Evolutionary conservation across 306 rosid genomes (phyloP).

Genomic region (Vigna nakashimae): DNA sequence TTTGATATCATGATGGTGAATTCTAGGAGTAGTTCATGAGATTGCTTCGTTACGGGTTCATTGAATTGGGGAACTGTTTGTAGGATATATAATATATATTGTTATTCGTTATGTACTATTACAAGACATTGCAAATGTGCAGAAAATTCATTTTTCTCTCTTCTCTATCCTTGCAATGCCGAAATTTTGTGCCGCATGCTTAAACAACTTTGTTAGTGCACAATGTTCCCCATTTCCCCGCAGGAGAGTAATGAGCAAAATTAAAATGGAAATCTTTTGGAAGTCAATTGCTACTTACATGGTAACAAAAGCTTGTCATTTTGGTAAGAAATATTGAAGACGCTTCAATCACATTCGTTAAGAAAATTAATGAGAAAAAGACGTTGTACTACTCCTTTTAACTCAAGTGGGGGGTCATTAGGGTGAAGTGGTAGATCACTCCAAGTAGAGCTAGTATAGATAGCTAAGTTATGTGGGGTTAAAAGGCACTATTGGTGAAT

Average conservation of each 20-base stretch:
- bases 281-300: not conserved
- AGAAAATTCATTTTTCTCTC: slow-evolving; percentile 70
- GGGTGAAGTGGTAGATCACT: not conserved
- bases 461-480: slow-evolving; percentile 6
- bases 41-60: slow-evolving; percentile 71
- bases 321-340: slow-evolving; percentile 3
- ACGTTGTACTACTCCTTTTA: not conserved
- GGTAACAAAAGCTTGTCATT: not conserved
- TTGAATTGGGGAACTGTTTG: slow-evolving; percentile 73
- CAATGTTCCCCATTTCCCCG: not conserved
- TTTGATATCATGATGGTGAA: slow-evolving; percentile 63
- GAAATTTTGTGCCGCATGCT: slow-evolving; percentile 4
- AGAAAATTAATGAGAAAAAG: not conserved
- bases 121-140: slow-evolving; percentile 85
- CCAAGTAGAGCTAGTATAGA: not conserved
- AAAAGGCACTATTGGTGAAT: slow-evolving; percentile 24
- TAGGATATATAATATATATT: slow-evolving; percentile 63
- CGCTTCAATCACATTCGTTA: not conserved
- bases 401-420: not conserved
- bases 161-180: slow-evolving; percentile 23
- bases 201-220: not conserved
- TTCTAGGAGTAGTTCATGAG: slow-evolving; percentile 80
- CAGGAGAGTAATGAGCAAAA: not conserved
- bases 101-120: slow-evolving; percentile 82
- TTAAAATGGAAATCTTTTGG: not conserved